Evolutionary conservation across 2,329 filamentous ascomycete species (phyloP).

Genomic region (Orbilia quercus): DNA sequence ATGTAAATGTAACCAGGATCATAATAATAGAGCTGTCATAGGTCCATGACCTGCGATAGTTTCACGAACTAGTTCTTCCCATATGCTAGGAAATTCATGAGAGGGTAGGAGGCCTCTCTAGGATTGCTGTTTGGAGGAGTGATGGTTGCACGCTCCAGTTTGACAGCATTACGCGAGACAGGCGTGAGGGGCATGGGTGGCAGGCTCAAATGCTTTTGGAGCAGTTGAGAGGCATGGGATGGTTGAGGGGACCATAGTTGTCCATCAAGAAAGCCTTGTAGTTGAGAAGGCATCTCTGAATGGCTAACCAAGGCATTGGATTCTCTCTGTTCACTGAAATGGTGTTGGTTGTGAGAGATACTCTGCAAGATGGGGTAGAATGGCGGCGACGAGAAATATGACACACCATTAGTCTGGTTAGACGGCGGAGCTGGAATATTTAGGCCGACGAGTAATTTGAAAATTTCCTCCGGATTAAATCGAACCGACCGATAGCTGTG

Average conservation of each 20-base stretch:
- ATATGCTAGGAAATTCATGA: conserved; percentile 26
- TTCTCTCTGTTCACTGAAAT: background rate
- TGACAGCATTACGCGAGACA: background rate
- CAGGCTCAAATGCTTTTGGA: background rate
- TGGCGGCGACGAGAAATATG: conserved; percentile 43
- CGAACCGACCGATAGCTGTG: conserved; percentile 77
- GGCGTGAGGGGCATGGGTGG: conserved; percentile 1
- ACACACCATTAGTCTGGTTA: conserved; percentile 55
- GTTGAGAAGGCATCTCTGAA: conserved; percentile 21
- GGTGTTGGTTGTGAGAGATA: conserved; percentile 47
- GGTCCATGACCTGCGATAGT: no score
- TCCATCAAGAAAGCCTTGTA: conserved; percentile 22
- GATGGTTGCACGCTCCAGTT: background rate
- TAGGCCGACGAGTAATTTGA: conserved; percentile 76
- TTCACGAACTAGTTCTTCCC: no score
- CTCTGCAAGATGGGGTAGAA: conserved; percentile 41
- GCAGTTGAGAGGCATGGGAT: background rate
- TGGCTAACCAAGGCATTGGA: background rate
- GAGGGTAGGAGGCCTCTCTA: conserved; percentile 23
- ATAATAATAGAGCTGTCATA: no score
- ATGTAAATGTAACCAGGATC: no score
- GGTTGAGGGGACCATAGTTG: conserved; percentile 10
- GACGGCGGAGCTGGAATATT: conserved; percentile 68
- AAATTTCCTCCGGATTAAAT: conserved; percentile 77
- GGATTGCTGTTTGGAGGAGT: conserved; percentile 19